Percentiles rank a stretch among this genome's conserved stretches.
Evolutionary conservation across 495 filamentous ascomycete species (phyloP).

Genomic region (Talaromyces stipitatus): DNA sequence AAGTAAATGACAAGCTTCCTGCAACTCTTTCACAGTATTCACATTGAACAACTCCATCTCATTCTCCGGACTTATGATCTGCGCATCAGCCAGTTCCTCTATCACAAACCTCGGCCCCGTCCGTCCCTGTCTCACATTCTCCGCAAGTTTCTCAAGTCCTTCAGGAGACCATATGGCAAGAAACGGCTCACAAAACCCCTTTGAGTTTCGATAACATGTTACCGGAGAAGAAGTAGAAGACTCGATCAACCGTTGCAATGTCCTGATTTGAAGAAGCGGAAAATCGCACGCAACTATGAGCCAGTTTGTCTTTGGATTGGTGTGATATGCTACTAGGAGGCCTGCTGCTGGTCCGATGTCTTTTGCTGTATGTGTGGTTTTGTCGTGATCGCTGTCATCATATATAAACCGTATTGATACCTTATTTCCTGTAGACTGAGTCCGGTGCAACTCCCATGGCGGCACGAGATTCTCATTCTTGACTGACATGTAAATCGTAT

Average conservation of each 20-base stretch:
- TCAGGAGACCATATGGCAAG: slow-evolving; percentile 15
- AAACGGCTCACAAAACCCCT: slow-evolving; percentile 15
- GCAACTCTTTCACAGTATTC: slow-evolving; percentile 15
- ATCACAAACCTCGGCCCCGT: slow-evolving; percentile 13
- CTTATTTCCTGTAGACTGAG: background rate
- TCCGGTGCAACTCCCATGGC: background rate
- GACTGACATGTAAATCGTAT: slow-evolving; percentile 15
- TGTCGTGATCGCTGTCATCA: background rate
- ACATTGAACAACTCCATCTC: slow-evolving; percentile 14
- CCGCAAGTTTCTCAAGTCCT: slow-evolving; percentile 7
- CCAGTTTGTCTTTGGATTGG: slow-evolving; percentile 13
- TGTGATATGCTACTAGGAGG: slow-evolving; percentile 15
- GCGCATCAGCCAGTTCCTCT: slow-evolving; percentile 6
- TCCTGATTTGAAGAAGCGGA: slow-evolving; percentile 13
- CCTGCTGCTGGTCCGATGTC: slow-evolving; percentile 16
- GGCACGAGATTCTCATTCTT: background rate
- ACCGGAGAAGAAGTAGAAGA: slow-evolving; percentile 7
- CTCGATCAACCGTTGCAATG: slow-evolving; percentile 13
- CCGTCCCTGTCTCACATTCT: slow-evolving; percentile 11
- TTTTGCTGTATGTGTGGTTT: background rate
- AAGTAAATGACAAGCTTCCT: slow-evolving; percentile 4
- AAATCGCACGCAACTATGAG: slow-evolving; percentile 18
- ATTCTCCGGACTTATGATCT: slow-evolving; percentile 9
- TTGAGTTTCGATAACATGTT: slow-evolving; percentile 17
- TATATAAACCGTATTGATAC: background rate